Evolutionary conservation across 2,329 filamentous ascomycete species (phyloP), one percentile per base, ranked within the genome.

Genomic region (Acarospora socialis): DNA sequence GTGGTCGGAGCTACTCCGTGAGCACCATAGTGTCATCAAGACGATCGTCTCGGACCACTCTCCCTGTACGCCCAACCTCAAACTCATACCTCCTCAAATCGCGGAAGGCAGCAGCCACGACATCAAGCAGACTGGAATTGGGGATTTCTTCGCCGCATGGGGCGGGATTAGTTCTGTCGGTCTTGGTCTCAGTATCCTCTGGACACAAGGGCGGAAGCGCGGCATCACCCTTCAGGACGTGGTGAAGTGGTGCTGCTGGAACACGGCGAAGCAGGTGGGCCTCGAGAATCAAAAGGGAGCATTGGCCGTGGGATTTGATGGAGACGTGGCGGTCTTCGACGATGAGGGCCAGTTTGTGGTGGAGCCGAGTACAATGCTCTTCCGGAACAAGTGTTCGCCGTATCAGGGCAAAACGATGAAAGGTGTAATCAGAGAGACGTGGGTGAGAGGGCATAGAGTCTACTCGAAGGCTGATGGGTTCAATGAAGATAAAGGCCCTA

Each of bases 81-180:
- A 98, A 57, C 70, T 92, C 12, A 70, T 94, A 0, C 86, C 87
- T 0, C 55, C 66, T 1, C 69, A 77, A 43, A 65, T 90, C n/a
- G 70, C 65, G 10, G 63, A 65, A 21, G 59, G 3, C 38, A 46
- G 21, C 29, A 42, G 55, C 15, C 45, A 50, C 25, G 54, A 58
- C 10, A 46, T 47, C 5, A 51, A 60, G 12, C 48, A 55, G 7
- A n/a, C n/a, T n/a, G n/a, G n/a, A n/a, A n/a, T n/a, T n/a, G 90
- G 90, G 21, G 82, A 95, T 59, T 95, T 98, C 66, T 90, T 95
- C 59, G 74, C 79, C 3, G 86, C 86, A 1, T 98, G 90, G 90
- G 90, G 90, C 33, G 90, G 90, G 9, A 93, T 98, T 48, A 87
- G 81, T 3, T 90, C 81, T 4, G 87, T 98, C 12, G 90, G 90